Evolutionary conservation across 2,329 filamentous ascomycete species (phyloP).

Genomic region (Lomentospora prolificans): DNA sequence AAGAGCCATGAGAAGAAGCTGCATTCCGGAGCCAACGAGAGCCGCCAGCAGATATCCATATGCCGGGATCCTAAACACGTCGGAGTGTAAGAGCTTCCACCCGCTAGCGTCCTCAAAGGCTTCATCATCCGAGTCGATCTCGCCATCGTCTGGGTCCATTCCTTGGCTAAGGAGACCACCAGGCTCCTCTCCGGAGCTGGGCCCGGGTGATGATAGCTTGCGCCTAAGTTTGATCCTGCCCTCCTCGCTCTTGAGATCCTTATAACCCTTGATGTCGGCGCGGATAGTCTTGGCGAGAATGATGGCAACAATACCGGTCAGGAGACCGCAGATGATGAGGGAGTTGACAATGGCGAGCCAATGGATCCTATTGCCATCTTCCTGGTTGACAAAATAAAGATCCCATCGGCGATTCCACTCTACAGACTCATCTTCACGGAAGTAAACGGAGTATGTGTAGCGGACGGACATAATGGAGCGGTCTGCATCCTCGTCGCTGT

Average conservation of each 20-base stretch:
- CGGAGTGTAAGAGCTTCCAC: constrained; percentile 83
- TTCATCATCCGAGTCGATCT: constrained; percentile 54
- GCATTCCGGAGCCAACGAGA: constrained; percentile 75
- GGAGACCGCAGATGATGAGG: constrained; percentile 67
- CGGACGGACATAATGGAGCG: constrained; percentile 62
- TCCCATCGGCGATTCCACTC: constrained; percentile 85
- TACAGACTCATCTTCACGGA: constrained; percentile 68
- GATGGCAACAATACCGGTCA: constrained; percentile 71
- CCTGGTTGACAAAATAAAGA: constrained; percentile 80
- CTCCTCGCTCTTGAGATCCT: constrained; percentile 56
- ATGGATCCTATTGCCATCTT: constrained; percentile 71
- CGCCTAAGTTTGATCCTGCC: constrained; percentile 49
- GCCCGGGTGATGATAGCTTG: constrained; percentile 11
- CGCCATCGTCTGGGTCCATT: constrained; percentile 38
- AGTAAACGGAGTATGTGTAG: constrained; percentile 86
- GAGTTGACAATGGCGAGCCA: constrained; percentile 87
- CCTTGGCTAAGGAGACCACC: constrained; percentile 51
- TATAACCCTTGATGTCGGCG: constrained; percentile 67
- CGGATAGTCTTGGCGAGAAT: constrained; percentile 71
- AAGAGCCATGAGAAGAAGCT: constrained; percentile 71
- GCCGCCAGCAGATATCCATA: constrained; percentile 68
- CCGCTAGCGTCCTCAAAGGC: constrained; percentile 69
- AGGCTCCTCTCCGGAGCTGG: constrained; percentile 35
- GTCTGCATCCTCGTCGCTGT: constrained; percentile 54
- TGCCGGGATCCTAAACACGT: constrained; percentile 69